These are phyloP conservation scores for Cetraspora pellucida DNA, from an alignment of 192 early-diverging fungal genomes.

Conservation along the genomic window DNA sequence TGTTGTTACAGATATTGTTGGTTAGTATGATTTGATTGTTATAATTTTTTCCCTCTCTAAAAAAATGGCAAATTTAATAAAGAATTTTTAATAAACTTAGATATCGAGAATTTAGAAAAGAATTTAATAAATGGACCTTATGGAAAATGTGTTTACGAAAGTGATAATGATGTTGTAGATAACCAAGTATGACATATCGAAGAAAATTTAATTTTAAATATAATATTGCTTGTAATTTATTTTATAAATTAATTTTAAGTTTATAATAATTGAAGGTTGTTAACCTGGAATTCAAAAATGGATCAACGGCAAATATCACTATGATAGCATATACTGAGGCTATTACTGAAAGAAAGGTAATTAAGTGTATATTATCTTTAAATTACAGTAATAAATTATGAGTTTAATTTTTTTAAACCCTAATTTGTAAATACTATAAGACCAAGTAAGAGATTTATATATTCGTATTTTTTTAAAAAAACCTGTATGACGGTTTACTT, in stretches of 20 bases:
- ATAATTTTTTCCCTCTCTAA: too few relatives aligned
- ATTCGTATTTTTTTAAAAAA: background rate
- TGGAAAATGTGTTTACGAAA: conserved; percentile 70
- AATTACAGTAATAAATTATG: background rate
- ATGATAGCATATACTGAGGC: conserved; percentile 37
- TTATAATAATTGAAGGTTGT: conserved; percentile 27
- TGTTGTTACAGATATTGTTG: too few relatives aligned
- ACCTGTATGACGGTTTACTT: background rate
- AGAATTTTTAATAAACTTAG: too few relatives aligned
- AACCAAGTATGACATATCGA: conserved; percentile 54
- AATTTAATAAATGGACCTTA: conserved; percentile 56
- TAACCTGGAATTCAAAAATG: conserved; percentile 38
- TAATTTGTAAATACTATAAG: too few relatives aligned
- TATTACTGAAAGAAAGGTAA: conserved; percentile 34
- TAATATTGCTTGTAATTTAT: too few relatives aligned
- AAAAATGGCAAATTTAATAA: too few relatives aligned
- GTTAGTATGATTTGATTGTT: too few relatives aligned
- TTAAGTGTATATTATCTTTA: background rate
- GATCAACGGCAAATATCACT: conserved; percentile 33
- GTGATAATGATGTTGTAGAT: conserved; percentile 71
- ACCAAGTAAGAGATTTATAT: too few relatives aligned
- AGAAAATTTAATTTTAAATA: background rate
- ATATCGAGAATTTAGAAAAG: conserved; percentile 51
- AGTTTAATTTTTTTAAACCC: too few relatives aligned
- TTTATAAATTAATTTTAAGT: background rate